A percentile compares a stretch with the other conserved stretches of the same genome.
These are phyloP conservation scores for Nemania sp. DNA, from an alignment of 2,329 filamentous ascomycete genomes.

Conservation along the genomic window DNA sequence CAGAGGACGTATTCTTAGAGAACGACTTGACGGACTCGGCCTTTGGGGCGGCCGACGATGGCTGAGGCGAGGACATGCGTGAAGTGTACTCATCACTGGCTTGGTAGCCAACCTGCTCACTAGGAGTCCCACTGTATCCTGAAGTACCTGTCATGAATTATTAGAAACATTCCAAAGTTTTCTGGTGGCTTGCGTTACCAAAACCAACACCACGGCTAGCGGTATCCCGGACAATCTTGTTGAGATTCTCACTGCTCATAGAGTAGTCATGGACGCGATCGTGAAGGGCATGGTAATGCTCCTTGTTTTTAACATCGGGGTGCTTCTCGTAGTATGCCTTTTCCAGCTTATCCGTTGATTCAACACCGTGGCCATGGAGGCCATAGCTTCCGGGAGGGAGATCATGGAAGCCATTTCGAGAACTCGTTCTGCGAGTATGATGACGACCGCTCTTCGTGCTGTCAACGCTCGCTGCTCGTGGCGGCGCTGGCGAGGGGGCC, in stretches of 20 bases:
- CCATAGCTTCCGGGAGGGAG: conserved; percentile 88
- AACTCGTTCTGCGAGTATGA: conserved; percentile 74
- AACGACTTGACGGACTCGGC: conserved; percentile 40
- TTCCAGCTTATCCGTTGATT: conserved; percentile 78
- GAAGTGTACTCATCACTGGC: conserved; percentile 83
- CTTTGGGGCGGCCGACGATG: conserved; percentile 50
- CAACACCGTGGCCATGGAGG: conserved; percentile 82
- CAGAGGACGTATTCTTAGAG: conserved; percentile 33
- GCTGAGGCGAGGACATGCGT: conserved; percentile 71
- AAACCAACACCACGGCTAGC: conserved; percentile 56
- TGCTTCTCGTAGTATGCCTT: conserved; percentile 93
- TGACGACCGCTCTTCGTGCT: conserved; percentile 49
- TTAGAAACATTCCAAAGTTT: conserved; percentile 40
- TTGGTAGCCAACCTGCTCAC: conserved; percentile 87
- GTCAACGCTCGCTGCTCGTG: conserved; percentile 46
- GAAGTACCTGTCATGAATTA: conserved; percentile 60
- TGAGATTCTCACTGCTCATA: conserved; percentile 86
- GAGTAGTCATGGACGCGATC: conserved; percentile 72
- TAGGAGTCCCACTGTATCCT: conserved; percentile 72
- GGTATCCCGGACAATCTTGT: conserved; percentile 82
- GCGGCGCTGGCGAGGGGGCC: conserved; percentile 81
- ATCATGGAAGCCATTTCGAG: conserved; percentile 64
- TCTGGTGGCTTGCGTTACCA: conserved; percentile 47
- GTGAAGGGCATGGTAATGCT: conserved; percentile 61
- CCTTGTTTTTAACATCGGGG: conserved; percentile 77